phyloP scores from a whole-genome alignment of 164 flowering plant species.

The Pachysandra terminalis region DNA sequence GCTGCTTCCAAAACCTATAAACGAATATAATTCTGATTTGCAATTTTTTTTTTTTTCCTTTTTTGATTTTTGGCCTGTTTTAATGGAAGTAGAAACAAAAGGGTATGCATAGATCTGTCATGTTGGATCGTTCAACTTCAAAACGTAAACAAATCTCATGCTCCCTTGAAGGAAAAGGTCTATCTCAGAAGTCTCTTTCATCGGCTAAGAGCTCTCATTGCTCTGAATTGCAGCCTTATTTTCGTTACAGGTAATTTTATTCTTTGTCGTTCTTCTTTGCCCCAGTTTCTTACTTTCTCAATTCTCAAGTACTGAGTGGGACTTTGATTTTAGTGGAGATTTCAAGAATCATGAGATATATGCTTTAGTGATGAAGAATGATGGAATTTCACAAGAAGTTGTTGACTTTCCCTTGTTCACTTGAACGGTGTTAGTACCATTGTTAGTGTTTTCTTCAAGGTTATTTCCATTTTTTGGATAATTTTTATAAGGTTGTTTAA shows the following conservation, averaged over 20 bases:
- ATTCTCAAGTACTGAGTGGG: too few species aligned
- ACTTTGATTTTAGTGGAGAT: too few species aligned
- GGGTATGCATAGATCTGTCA: slow-evolving; percentile 90
- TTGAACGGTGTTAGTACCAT: too few species aligned
- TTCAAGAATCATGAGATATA: not conserved
- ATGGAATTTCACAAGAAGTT: not conserved
- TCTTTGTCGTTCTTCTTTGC: too few species aligned
- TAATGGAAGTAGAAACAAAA: slow-evolving; percentile 72
- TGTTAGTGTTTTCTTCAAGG: too few species aligned
- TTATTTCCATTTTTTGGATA: too few species aligned
- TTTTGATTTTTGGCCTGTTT: not conserved
- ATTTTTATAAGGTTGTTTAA: too few species aligned
- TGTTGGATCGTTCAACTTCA: slow-evolving; percentile 95
- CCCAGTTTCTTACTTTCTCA: not conserved
- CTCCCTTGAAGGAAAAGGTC: slow-evolving; percentile 47
- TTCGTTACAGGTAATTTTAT: slow-evolving; percentile 70
- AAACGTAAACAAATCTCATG: slow-evolving; percentile 45
- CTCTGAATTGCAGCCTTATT: slow-evolving; percentile 81
- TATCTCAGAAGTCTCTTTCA: slow-evolving; percentile 76
- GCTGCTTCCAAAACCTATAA: not conserved
- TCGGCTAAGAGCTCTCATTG: slow-evolving; percentile 89
- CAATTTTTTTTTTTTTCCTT: too few species aligned
- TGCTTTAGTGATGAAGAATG: not conserved
- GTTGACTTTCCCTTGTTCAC: not conserved
- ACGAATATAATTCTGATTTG: not conserved